phyloP scores from a whole-genome alignment of 2,329 filamentous ascomycete genomes.

The Ascochyta lentis region DNA sequence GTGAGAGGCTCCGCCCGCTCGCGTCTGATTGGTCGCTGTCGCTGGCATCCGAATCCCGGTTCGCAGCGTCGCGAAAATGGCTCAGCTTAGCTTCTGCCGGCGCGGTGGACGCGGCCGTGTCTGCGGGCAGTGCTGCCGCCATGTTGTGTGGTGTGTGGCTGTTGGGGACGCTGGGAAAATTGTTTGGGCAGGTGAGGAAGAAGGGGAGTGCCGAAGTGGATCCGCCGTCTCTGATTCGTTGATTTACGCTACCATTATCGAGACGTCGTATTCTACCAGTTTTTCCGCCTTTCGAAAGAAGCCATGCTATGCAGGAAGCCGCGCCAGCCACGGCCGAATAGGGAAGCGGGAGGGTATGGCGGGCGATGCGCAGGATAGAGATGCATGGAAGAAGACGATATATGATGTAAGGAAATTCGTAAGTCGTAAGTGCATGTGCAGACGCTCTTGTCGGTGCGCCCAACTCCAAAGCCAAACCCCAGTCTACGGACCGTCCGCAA shows the following conservation, averaged over 20 bases:
- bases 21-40: constrained; percentile 34
- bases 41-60: constrained; percentile 26
- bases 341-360: constrained; percentile 20
- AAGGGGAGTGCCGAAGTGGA: constrained; percentile 21
- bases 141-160: constrained; percentile 14
- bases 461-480: constrained; percentile 41
- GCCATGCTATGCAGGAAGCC: constrained; percentile 32
- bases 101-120: not conserved
- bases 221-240: constrained; percentile 33
- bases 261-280: constrained; percentile 27
- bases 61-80: constrained; percentile 23
- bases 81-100: constrained; percentile 5
- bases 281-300: constrained; percentile 26
- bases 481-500: constrained; percentile 32
- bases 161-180: constrained; percentile 4
- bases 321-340: constrained; percentile 22
- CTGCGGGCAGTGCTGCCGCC: constrained; percentile 11
- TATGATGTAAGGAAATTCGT: constrained; percentile 41
- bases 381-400: constrained; percentile 21
- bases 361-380: constrained; percentile 15
- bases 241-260: constrained; percentile 26
- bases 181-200: constrained; percentile 15
- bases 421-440: constrained; percentile 38
- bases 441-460: constrained; percentile 25
- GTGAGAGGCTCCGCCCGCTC: constrained; percentile 29